Evolutionary conservation across 2,329 filamentous ascomycete genomes (phyloP).

Genomic region (Colletotrichum noveboracense): DNA sequence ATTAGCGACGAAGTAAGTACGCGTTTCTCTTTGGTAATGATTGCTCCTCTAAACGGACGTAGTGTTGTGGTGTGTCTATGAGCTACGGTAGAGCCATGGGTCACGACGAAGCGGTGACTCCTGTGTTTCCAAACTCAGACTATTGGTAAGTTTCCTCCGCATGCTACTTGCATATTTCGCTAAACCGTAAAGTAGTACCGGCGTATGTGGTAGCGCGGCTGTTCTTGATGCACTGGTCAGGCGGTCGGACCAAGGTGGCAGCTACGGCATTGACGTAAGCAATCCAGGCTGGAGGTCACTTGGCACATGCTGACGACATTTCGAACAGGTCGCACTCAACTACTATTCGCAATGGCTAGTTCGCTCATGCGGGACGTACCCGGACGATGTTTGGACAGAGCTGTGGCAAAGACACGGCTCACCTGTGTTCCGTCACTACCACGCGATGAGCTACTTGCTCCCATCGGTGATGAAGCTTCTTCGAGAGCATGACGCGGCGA

Average conservation of each 20-base stretch:
- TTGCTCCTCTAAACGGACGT: neutral
- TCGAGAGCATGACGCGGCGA: slow-evolving; percentile 33
- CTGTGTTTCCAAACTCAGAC: slow-evolving; percentile 34
- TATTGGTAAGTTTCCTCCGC: slow-evolving; percentile 25
- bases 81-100: slow-evolving; percentile 49
- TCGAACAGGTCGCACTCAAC: slow-evolving; percentile 35
- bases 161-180: neutral
- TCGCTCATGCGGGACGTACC: slow-evolving; percentile 40
- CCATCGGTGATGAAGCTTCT: slow-evolving; percentile 41
- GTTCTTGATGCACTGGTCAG: slow-evolving; percentile 46
- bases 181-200: slow-evolving; percentile 34
- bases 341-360: slow-evolving; percentile 49
- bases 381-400: slow-evolving; percentile 22
- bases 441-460: slow-evolving; percentile 47
- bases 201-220: slow-evolving; percentile 41
- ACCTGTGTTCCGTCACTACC: slow-evolving; percentile 55
- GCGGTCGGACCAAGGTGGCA: slow-evolving; percentile 36
- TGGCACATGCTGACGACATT: neutral
- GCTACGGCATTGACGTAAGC: neutral
- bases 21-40: no score
- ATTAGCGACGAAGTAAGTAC: slow-evolving; percentile 49
- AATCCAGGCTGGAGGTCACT: slow-evolving; percentile 8
- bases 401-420: slow-evolving; percentile 54
- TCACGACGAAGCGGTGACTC: slow-evolving; percentile 28
- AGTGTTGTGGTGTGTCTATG: slow-evolving; percentile 47